A percentile compares a stretch with the other conserved stretches of the same genome.
These are phyloP conservation scores for Cladosporium sphaerospermum DNA, from an alignment of 2,329 filamentous ascomycete genomes.

Conservation along the genomic window DNA sequence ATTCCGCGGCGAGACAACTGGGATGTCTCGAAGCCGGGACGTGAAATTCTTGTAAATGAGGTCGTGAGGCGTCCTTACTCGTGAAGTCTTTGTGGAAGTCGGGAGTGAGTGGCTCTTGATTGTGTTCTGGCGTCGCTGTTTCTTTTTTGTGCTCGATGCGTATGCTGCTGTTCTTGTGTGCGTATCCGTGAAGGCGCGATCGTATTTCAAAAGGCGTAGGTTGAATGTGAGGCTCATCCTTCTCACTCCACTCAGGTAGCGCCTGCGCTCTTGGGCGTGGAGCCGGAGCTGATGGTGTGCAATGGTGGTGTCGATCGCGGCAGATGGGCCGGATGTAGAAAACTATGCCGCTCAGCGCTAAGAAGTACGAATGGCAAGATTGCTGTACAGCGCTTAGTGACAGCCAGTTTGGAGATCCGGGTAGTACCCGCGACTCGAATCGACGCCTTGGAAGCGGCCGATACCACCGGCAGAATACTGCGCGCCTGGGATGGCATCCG, in stretches of 20 bases:
- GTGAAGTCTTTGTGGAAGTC: too few relatives aligned
- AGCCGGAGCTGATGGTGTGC: neutral
- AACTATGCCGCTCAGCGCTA: neutral
- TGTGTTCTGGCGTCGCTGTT: too few relatives aligned
- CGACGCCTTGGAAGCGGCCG: slow-evolving; percentile 41
- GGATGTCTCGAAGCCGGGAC: too few relatives aligned
- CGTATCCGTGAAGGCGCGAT: too few relatives aligned
- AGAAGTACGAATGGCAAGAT: neutral
- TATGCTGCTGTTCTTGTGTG: too few relatives aligned
- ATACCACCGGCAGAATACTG: slow-evolving; percentile 32
- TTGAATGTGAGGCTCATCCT: too few relatives aligned
- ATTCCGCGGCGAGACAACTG: too few relatives aligned
- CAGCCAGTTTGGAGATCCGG: slow-evolving; percentile 38
- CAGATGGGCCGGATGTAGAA: neutral
- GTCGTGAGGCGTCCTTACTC: too few relatives aligned
- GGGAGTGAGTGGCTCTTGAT: too few relatives aligned
- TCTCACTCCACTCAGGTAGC: neutral
- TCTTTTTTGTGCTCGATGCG: too few relatives aligned
- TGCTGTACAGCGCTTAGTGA: neutral
- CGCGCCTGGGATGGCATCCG: slow-evolving; percentile 28
- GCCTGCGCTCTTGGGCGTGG: slow-evolving; percentile 5
- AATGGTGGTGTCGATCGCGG: slow-evolving; percentile 2
- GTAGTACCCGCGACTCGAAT: slow-evolving; percentile 42
- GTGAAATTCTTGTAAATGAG: too few relatives aligned
- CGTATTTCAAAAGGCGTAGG: too few relatives aligned